Evolutionary conservation across 2,329 filamentous ascomycete species (phyloP).

Genomic region (Plenodomus biglobosus): DNA sequence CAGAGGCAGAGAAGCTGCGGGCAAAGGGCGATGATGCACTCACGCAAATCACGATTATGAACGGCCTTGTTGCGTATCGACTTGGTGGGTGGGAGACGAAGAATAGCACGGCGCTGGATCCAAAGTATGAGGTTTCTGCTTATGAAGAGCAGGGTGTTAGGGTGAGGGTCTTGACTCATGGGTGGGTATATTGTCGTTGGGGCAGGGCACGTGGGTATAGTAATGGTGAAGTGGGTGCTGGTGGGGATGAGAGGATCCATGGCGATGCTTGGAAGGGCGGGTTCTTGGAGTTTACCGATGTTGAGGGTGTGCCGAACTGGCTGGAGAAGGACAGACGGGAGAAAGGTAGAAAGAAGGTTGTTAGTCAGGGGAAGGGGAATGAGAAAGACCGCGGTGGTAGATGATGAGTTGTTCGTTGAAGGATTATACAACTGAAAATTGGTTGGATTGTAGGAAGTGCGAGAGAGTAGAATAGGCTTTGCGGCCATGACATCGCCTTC

Average conservation of each 20-base stretch:
- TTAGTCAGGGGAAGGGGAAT: not conserved
- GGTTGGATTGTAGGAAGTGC: not conserved
- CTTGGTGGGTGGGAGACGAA: slow-evolving; percentile 31
- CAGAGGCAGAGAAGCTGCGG: slow-evolving; percentile 11
- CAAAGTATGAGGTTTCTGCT: not conserved
- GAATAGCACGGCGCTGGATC: not conserved
- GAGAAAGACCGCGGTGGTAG: not conserved
- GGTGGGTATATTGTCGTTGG: slow-evolving; percentile 35
- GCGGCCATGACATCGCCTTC: too few relatives aligned
- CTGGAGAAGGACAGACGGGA: not conserved
- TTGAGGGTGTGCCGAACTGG: slow-evolving; percentile 21
- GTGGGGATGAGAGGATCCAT: slow-evolving; percentile 13
- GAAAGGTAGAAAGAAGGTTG: not conserved
- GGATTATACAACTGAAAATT: not conserved
- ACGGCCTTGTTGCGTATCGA: slow-evolving; percentile 27
- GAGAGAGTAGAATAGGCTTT: too few relatives aligned
- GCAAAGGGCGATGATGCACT: slow-evolving; percentile 17
- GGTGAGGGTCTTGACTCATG: slow-evolving; percentile 14
- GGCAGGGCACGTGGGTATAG: slow-evolving; percentile 14
- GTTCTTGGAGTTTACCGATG: slow-evolving; percentile 29
- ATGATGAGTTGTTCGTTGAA: not conserved
- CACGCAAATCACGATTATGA: slow-evolving; percentile 24
- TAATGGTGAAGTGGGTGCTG: slow-evolving; percentile 8
- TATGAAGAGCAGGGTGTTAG: slow-evolving; percentile 14
- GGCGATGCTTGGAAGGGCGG: slow-evolving; percentile 26